Evolutionary conservation across 2,329 filamentous ascomycete genomes (phyloP), one percentile per base, ranked within the genome.

Genomic region (Cercospora sp.): DNA sequence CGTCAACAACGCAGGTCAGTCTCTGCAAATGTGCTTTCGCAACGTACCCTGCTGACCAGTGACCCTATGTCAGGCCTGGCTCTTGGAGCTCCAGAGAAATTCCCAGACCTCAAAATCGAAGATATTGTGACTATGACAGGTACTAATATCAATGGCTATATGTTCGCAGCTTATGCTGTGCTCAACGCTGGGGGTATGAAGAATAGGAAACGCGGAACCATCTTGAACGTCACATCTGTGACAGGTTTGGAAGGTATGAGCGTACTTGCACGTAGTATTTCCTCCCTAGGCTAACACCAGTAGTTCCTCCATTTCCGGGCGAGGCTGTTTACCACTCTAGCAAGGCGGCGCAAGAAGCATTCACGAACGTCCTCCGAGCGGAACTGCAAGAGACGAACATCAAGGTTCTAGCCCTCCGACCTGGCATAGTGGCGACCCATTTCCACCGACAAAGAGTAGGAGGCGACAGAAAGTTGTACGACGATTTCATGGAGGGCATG

Each of bases 301-400:
- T 30, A 67, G 79, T 80, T 0, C 83, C 83, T 0, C 83, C 83
- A 0, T 85, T 85, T 61, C 76, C 81, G 0, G 83, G 83, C 12
- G 83, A 85, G 69, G 80, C 82, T 0, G 82, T 86, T 8, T 83
- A 85, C 64, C 83, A 85, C 67, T 78, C 82, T 4, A 81, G 76
- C 68, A 85, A 84, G 69, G 82, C 83, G 0, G 78, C 76, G 3
- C 82, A 83, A 62, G 83, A 86, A 64, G 83, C 75, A 0, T 85
- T 86, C 68, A 82, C 81, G 0, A 84, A 86, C 64, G 79, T 79
- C 1, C 77, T 86, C 9, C 76, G 84, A 0, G 84, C 79, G 18
- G 85, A 87, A 72, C 72, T 85, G 8, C 74, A 69, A 23, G 81
- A 79, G 3, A 83, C 82, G 0, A 80, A 84, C 68, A 83, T 85